Percentiles rank a stretch among this genome's conserved stretches.
Evolutionary conservation across 192 early-diverging fungal species (phyloP).

Genomic region (Podila epigama): DNA sequence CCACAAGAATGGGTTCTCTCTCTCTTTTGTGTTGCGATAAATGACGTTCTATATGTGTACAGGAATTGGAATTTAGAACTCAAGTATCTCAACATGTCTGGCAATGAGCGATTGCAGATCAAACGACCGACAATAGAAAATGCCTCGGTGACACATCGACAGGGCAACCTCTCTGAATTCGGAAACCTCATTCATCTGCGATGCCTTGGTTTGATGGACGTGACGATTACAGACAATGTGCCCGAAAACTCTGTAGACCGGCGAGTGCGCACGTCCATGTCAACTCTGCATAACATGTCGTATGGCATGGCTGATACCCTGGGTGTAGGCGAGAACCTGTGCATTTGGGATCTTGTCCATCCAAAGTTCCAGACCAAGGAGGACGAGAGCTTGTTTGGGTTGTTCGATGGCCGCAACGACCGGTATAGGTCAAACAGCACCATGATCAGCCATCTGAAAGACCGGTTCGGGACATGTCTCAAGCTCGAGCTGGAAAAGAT

Average conservation of each 20-base stretch:
- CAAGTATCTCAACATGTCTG: conserved; percentile 89
- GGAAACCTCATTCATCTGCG: conserved; percentile 78
- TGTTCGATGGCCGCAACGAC: conserved; percentile 81
- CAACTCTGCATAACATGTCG: conserved; percentile 80
- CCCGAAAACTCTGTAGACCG: conserved; percentile 86
- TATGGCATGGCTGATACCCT: conserved; percentile 90
- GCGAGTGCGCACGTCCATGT: conserved; percentile 83
- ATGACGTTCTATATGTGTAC: no score
- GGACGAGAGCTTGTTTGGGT: conserved; percentile 88
- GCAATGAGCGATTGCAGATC: conserved; percentile 90
- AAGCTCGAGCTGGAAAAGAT: conserved; percentile 78
- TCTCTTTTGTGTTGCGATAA: no score
- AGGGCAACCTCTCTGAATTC: conserved; percentile 76
- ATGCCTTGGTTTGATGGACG: conserved; percentile 87
- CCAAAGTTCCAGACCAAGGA: conserved; percentile 84
- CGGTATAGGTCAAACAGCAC: conserved; percentile 50
- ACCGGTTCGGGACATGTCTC: conserved; percentile 71
- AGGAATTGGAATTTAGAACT: conserved; percentile 91
- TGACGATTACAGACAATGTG: conserved; percentile 73
- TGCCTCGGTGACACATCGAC: conserved; percentile 28
- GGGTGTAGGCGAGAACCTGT: conserved; percentile 71
- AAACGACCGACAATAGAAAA: conserved; percentile 67
- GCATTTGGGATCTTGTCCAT: conserved; percentile 87
- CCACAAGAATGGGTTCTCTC: no score
- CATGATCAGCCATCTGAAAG: conserved; percentile 75